Conservation (phyloP, 83 land plant genomes). For the Picea abies region DNA sequence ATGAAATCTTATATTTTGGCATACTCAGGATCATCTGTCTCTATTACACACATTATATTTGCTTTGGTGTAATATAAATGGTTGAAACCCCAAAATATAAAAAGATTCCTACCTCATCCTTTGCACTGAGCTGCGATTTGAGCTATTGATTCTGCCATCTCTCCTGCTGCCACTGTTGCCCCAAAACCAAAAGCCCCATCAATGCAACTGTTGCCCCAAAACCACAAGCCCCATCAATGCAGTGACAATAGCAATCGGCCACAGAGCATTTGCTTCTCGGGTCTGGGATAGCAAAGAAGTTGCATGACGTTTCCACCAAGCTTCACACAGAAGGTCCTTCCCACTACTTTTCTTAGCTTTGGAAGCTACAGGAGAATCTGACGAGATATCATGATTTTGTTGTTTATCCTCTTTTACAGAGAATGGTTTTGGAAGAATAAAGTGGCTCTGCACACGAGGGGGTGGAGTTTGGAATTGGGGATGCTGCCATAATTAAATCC, state of each 20-base stretch:
- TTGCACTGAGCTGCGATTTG: constrained; percentile 44
- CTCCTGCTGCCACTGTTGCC: constrained; percentile 78
- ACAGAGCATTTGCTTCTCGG: constrained; percentile 67
- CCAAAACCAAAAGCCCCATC: constrained; percentile 82
- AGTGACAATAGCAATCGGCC: constrained; percentile 81
- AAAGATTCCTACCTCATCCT: constrained; percentile 55
- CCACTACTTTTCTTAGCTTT: constrained; percentile 15
- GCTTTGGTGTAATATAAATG: no score
- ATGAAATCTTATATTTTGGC: no score
- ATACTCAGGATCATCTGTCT: no score
- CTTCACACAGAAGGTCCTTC: constrained; percentile 46
- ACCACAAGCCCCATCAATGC: constrained; percentile 85
- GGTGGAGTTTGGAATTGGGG: no score
- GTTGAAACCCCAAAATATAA: no score
- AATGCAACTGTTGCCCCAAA: constrained; percentile 80
- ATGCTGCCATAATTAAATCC: no score
- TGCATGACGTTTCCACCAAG: constrained; percentile 77
- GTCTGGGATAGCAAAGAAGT: constrained; percentile 50
- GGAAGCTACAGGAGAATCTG: neutral
- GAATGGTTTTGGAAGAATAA: neutral
- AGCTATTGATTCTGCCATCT: constrained; percentile 70
- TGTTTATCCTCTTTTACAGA: neutral
- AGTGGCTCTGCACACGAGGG: no score
- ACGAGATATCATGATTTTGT: neutral
- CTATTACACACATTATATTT: no score